These are phyloP conservation scores for Epichloe gansuensis DNA, from an alignment of 2,329 filamentous ascomycete genomes.

Conservation along the genomic window DNA sequence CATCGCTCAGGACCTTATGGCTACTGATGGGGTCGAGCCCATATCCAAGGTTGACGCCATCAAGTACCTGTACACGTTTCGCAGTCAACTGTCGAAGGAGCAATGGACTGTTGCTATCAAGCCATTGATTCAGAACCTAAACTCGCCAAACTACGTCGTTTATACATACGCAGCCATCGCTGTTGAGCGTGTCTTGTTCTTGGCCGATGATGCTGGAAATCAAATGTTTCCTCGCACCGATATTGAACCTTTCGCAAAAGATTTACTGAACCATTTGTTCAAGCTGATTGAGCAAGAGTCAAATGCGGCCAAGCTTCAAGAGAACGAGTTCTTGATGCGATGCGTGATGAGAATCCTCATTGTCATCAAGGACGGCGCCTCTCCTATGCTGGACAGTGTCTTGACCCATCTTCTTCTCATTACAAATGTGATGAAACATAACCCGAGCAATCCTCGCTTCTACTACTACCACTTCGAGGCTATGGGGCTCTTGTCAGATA, in stretches of 20 bases:
- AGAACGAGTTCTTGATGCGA: slow-evolving; percentile 98
- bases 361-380: slow-evolving; percentile 74
- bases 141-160: slow-evolving; percentile 84
- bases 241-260: slow-evolving; percentile 71
- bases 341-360: slow-evolving; percentile 97
- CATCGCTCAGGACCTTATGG: slow-evolving; percentile 77
- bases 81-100: slow-evolving; percentile 81
- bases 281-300: slow-evolving; percentile 76
- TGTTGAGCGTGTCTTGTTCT: slow-evolving; percentile 81
- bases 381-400: slow-evolving; percentile 64
- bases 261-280: slow-evolving; percentile 82
- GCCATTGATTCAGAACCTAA: slow-evolving; percentile 81
- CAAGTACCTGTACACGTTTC: slow-evolving; percentile 95
- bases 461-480: slow-evolving; percentile 99
- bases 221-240: slow-evolving; percentile 70
- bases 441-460: slow-evolving; percentile 94
- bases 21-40: slow-evolving; percentile 56
- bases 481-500: slow-evolving; percentile 68
- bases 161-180: slow-evolving; percentile 97
- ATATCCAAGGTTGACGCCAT: slow-evolving; percentile 96
- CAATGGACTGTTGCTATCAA: slow-evolving; percentile 88
- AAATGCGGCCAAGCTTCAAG: slow-evolving; percentile 84
- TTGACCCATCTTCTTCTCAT: slow-evolving; percentile 77
- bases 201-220: slow-evolving; percentile 62
- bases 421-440: slow-evolving; percentile 81